phyloP scores from a whole-genome alignment of 1,139 yeast genomes.

The Blastobotrys petasosporus region DNA sequence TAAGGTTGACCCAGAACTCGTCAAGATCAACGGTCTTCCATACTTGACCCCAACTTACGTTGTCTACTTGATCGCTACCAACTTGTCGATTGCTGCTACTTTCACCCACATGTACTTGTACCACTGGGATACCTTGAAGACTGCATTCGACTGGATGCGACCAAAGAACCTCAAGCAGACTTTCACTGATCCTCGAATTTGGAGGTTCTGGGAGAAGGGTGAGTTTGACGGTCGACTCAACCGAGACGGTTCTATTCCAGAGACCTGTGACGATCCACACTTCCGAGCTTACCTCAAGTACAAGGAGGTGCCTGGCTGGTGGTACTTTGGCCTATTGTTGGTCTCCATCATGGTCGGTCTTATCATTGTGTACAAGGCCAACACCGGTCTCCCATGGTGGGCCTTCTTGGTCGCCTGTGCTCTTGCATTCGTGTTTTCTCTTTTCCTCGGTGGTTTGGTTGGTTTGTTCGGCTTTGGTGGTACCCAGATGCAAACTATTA shows the following conservation, averaged over 20 bases:
- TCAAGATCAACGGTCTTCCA: slow-evolving; percentile 27
- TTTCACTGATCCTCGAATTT: slow-evolving; percentile 15
- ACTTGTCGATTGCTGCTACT: slow-evolving; percentile 30
- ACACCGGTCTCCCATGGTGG: slow-evolving; percentile 49
- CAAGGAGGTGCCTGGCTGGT: slow-evolving; percentile 57
- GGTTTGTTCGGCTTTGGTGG: slow-evolving; percentile 36
- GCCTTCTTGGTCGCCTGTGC: slow-evolving; percentile 44
- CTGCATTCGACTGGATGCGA: slow-evolving; percentile 9
- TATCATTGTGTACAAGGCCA: slow-evolving; percentile 37
- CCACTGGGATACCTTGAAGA: slow-evolving; percentile 16
- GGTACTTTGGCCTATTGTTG: slow-evolving; percentile 42
- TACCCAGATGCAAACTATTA: slow-evolving; percentile 40
- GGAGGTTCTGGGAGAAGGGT: slow-evolving; percentile 15
- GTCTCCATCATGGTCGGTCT: slow-evolving; percentile 45
- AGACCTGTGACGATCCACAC: slow-evolving; percentile 49
- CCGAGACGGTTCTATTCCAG: slow-evolving; percentile 26
- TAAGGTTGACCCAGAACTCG: slow-evolving; percentile 21
- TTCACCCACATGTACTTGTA: slow-evolving; percentile 28
- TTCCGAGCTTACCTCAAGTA: slow-evolving; percentile 48
- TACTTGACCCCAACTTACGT: slow-evolving; percentile 30
- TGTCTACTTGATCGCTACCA: slow-evolving; percentile 29
- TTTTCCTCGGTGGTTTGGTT: slow-evolving; percentile 39
- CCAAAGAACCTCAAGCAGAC: background rate
- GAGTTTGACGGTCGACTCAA: slow-evolving; percentile 26
- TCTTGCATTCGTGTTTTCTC: slow-evolving; percentile 42